phyloP scores from a whole-genome alignment of 75 land plant species.

The Pinus taeda region DNA sequence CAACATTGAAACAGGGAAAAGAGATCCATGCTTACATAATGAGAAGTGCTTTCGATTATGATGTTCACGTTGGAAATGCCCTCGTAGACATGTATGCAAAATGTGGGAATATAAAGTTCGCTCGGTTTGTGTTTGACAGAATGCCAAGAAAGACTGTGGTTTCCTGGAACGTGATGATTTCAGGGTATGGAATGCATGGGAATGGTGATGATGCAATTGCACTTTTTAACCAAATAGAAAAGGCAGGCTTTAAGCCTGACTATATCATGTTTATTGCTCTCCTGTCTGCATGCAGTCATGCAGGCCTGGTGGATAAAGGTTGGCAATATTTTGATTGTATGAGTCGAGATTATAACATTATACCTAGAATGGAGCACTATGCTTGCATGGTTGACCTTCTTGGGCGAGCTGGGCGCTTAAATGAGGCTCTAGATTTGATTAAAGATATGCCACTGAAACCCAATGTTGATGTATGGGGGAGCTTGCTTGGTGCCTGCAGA shows the following conservation, averaged over 20 bases:
- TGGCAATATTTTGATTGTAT: slow-evolving; percentile 9
- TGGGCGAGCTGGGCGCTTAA: slow-evolving; percentile 19
- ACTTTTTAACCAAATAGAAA: slow-evolving; percentile 13
- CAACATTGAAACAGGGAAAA: slow-evolving; percentile 9
- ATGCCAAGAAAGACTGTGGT: slow-evolving; percentile 10
- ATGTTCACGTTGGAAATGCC: slow-evolving; percentile 15
- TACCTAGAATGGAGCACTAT: slow-evolving; percentile 16
- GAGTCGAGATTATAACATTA: slow-evolving; percentile 7
- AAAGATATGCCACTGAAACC: slow-evolving; percentile 16
- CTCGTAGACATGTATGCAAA: slow-evolving; percentile 27
- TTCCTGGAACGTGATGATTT: slow-evolving; percentile 13
- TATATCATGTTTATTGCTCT: slow-evolving; percentile 13
- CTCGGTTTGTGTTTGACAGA: slow-evolving; percentile 14
- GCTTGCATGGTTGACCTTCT: slow-evolving; percentile 28
- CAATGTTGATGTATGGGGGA: slow-evolving; percentile 13
- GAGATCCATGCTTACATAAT: slow-evolving; percentile 15
- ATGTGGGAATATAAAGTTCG: slow-evolving; percentile 18
- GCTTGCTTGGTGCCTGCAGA: slow-evolving; percentile 20
- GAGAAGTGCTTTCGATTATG: slow-evolving; percentile 10
- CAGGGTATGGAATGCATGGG: slow-evolving; percentile 21
- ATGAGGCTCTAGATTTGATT: slow-evolving; percentile 15
- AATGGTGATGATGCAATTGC: slow-evolving; percentile 4
- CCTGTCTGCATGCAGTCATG: slow-evolving; percentile 21
- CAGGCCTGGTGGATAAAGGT: slow-evolving; percentile 23
- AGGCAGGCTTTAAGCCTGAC: slow-evolving; percentile 9